Evolutionary conservation across 2,329 filamentous ascomycete genomes (phyloP).

Genomic region (Colletotrichum tropicale): DNA sequence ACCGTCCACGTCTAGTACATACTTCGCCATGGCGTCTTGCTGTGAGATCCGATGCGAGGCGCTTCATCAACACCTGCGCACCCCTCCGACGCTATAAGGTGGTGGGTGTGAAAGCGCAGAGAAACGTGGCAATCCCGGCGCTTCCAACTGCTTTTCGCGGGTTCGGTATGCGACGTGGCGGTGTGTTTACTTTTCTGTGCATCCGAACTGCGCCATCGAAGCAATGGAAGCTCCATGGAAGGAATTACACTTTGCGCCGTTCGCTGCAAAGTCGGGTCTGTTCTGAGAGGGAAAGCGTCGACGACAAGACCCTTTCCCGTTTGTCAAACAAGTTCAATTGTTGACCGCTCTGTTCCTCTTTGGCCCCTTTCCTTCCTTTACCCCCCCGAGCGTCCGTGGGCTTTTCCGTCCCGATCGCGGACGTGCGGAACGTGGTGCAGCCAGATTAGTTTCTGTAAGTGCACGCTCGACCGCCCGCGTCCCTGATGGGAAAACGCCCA

Average conservation of each 20-base stretch:
- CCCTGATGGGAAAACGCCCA: neutral
- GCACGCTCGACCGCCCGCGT: neutral
- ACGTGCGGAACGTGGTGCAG: neutral
- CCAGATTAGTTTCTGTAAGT: neutral
- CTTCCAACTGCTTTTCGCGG: neutral
- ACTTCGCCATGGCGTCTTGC: neutral
- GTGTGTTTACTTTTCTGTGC: neutral
- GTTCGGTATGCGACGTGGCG: neutral
- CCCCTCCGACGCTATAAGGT: neutral
- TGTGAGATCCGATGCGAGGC: neutral
- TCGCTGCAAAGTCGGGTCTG: neutral
- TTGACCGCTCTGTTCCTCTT: neutral
- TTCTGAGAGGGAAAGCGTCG: neutral
- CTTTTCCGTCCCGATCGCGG: neutral
- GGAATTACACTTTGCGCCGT: slow-evolving; percentile 13
- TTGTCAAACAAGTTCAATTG: neutral
- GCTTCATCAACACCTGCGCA: neutral
- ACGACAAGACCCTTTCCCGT: neutral
- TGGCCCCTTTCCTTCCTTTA: neutral
- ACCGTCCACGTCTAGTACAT: neutral
- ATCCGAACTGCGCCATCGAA: neutral
- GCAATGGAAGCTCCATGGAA: slow-evolving; percentile 6
- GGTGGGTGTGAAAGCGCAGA: neutral
- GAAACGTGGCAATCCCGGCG: neutral
- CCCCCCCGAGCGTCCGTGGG: neutral